These are phyloP conservation scores for Volutella citrinella DNA, from an alignment of 2,329 filamentous ascomycete species.

Conservation along the genomic window DNA sequence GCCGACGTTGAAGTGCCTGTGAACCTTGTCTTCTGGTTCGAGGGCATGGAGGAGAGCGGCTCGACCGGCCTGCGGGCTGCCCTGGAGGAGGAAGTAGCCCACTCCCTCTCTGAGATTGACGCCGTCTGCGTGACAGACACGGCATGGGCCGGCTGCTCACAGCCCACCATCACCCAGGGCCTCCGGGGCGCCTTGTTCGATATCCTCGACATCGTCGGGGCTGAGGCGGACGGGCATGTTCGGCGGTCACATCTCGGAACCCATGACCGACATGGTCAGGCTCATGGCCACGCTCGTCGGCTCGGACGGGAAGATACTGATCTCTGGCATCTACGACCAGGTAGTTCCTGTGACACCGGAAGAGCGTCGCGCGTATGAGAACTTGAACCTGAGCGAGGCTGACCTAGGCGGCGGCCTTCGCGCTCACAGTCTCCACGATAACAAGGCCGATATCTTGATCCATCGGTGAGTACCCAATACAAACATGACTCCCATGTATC, in stretches of 20 bases:
- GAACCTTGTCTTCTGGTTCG: background rate
- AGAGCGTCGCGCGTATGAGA: no score
- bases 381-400: no score
- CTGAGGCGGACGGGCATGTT: background rate
- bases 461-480: no score
- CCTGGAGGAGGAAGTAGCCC: background rate
- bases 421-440: constrained; percentile 76
- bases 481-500: no score
- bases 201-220: background rate
- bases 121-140: no score
- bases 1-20: background rate
- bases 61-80: background rate
- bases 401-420: no score
- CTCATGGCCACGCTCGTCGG: background rate
- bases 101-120: no score
- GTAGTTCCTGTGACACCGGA: background rate
- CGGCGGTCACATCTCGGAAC: background rate
- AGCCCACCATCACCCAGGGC: no score
- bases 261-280: background rate
- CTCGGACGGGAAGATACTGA: background rate
- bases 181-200: no score
- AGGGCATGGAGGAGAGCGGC: constrained; percentile 1
- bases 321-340: background rate
- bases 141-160: no score
- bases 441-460: constrained; percentile 93